Percentiles rank a stretch among this genome's conserved stretches.
phyloP scores from a whole-genome alignment of 139 green algal genomes.

The Chlorella sp. region DNA sequence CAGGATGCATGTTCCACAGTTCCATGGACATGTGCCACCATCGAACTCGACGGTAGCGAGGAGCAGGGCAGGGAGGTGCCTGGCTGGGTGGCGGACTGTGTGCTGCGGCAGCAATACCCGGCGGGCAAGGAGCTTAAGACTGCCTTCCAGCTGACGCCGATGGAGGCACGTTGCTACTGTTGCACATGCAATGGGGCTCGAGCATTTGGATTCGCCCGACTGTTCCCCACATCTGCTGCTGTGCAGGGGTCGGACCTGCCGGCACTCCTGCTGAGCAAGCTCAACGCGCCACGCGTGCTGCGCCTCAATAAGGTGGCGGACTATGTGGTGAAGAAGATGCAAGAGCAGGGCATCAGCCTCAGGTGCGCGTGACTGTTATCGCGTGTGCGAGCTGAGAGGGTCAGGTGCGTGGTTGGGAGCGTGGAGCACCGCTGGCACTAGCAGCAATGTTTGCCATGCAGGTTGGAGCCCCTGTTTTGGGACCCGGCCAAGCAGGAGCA shows the following conservation, averaged over 20 bases:
- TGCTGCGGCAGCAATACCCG: conserved; percentile 55
- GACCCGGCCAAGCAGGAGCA: conserved; percentile 3
- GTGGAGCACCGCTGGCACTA: too few species aligned
- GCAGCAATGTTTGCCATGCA: too few species aligned
- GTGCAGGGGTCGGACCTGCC: conserved; percentile 63
- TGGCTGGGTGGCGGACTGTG: conserved; percentile 72
- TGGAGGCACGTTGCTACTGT: conserved; percentile 49
- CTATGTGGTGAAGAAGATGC: conserved; percentile 33
- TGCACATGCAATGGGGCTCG: background rate
- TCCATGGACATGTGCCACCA: conserved; percentile 36
- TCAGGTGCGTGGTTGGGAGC: too few species aligned
- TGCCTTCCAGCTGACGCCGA: conserved; percentile 79
- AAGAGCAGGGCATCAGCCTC: conserved; percentile 20
- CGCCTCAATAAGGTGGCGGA: conserved; percentile 73
- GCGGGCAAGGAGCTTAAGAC: conserved; percentile 68
- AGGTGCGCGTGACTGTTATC: too few species aligned
- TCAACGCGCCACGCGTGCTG: conserved; percentile 88
- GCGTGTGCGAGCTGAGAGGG: too few species aligned
- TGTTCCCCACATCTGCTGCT: background rate
- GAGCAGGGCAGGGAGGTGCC: conserved; percentile 56
- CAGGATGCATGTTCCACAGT: too few species aligned
- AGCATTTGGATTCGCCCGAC: background rate
- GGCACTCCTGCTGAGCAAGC: conserved; percentile 70
- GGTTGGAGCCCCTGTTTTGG: conserved; percentile 40
- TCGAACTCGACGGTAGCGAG: conserved; percentile 47